Evolutionary conservation across 2,329 filamentous ascomycete species (phyloP).

Genomic region (Scytalidium lignicola): DNA sequence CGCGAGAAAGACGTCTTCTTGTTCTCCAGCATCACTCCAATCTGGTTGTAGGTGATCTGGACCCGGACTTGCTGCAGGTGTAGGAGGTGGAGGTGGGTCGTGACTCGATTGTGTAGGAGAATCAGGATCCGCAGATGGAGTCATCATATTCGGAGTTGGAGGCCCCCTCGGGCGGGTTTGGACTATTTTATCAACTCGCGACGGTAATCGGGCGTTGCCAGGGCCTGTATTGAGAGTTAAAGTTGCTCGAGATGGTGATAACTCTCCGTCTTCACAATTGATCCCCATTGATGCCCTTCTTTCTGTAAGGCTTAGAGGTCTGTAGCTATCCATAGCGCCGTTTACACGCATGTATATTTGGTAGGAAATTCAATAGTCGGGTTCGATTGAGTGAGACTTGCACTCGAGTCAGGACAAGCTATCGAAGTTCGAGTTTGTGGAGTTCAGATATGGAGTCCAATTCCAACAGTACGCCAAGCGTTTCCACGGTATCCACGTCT

Average conservation of each 20-base stretch:
- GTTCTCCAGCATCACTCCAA: constrained; percentile 72
- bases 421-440: neutral
- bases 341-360: neutral
- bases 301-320: constrained; percentile 56
- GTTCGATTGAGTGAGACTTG: neutral
- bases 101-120: constrained; percentile 29
- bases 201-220: constrained; percentile 27
- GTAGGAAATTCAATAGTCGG: neutral
- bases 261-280: constrained; percentile 41
- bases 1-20: constrained; percentile 77
- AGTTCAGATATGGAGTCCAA: neutral
- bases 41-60: constrained; percentile 58
- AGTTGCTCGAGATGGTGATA: constrained; percentile 24
- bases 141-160: constrained; percentile 62
- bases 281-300: constrained; percentile 52
- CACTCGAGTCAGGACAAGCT: neutral
- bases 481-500: neutral
- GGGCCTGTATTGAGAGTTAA: constrained; percentile 45
- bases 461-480: neutral
- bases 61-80: constrained; percentile 60
- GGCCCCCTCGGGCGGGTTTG: constrained; percentile 51
- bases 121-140: constrained; percentile 58
- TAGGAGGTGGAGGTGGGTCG: constrained; percentile 56
- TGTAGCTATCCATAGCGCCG: constrained; percentile 27
- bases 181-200: constrained; percentile 49